Base-by-base conservation (phyloP, 2,329 filamentous ascomycete species). In the Fusarium pseudograminearum region DNA sequence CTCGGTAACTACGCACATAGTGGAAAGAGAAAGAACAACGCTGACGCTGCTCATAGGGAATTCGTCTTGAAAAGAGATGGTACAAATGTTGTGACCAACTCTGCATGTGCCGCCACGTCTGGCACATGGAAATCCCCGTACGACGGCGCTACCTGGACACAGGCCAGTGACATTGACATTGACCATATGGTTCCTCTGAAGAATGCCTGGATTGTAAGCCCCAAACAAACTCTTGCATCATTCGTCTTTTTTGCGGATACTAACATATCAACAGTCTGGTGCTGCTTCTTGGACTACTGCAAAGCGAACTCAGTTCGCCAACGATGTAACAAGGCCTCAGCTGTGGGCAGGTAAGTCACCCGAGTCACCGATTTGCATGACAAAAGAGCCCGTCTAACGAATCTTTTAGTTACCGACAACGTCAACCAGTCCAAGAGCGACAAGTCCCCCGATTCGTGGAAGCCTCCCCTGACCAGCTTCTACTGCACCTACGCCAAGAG, bases 131-230 rank as follows among this genome's bases (percentile, higher is more conserved):
- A 78, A 41, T 90, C 87, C 36, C 90, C 91, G 0, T 96, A 92
- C 76, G 93, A 95, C 74, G 92, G 91, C 18, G 89, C 82, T 1
- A 88, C 84, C 2, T 93, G 91, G 90, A 90, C 87, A 0, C 81
- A 83, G 1, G 87, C 91, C 2, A 86, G 84, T 20, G 91, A 94
- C 72, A 78, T 96, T 2, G 92, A 95, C 72, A 95, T 96, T 63
- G 93, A 96, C 78, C 93, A 96, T 77, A 85, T 96, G 80, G 91
- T 97, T 4, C 92, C 93, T 1, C 78, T 97, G 65, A 90, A 90
- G 76, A 93, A 94, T 75, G 92, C 92, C 7, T 95, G 92, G 92
- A 89, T 91, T 65, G 87, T 89, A 71, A 74, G 83, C 79, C 16
- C 11, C 16, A 1, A 52, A 28, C 18, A 22, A 22, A 26, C n/a